A percentile compares a stretch with the other conserved stretches of the same genome.
phyloP scores from a whole-genome alignment of 768 basidiomycete species.

The Strobilomyces confusus region DNA sequence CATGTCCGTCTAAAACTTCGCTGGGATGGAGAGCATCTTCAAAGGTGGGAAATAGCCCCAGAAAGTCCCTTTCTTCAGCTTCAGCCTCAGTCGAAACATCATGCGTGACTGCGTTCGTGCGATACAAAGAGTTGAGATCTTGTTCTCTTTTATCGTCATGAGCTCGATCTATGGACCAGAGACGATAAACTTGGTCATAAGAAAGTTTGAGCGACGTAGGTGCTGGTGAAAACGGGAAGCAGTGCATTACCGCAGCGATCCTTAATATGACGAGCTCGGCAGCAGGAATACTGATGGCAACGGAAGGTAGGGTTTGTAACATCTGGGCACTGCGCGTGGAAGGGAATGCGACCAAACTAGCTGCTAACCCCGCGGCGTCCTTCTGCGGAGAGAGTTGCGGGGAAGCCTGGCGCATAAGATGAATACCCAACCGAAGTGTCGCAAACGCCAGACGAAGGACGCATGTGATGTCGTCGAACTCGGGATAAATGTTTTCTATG shows the following conservation, averaged over 20 bases:
- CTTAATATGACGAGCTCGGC: conserved; percentile 37
- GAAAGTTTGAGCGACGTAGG: conserved; percentile 37
- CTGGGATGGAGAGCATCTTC: conserved; percentile 48
- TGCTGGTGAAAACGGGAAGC: conserved; percentile 5
- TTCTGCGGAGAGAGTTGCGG: conserved; percentile 16
- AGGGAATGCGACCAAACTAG: conserved; percentile 52
- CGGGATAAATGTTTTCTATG: conserved; percentile 60
- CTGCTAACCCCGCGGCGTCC: conserved; percentile 21
- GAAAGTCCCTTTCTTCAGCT: conserved; percentile 79
- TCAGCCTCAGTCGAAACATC: conserved; percentile 63
- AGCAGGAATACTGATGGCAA: conserved; percentile 14
- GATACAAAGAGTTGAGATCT: conserved; percentile 74
- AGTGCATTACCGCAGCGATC: conserved; percentile 40
- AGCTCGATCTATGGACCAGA: conserved; percentile 82
- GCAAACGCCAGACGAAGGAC: conserved; percentile 66
- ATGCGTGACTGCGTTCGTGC: conserved; percentile 51
- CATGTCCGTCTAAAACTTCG: not conserved
- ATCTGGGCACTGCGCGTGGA: conserved; percentile 40
- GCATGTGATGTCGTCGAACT: conserved; percentile 65
- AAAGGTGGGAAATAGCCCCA: conserved; percentile 81
- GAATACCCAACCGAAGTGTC: conserved; percentile 69
- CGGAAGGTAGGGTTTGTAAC: conserved; percentile 27
- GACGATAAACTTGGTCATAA: conserved; percentile 68
- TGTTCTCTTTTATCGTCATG: conserved; percentile 61
- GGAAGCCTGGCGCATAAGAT: conserved; percentile 39